Conservation (phyloP, 208 protist genomes). For the Strigomonas culicis region DNA sequence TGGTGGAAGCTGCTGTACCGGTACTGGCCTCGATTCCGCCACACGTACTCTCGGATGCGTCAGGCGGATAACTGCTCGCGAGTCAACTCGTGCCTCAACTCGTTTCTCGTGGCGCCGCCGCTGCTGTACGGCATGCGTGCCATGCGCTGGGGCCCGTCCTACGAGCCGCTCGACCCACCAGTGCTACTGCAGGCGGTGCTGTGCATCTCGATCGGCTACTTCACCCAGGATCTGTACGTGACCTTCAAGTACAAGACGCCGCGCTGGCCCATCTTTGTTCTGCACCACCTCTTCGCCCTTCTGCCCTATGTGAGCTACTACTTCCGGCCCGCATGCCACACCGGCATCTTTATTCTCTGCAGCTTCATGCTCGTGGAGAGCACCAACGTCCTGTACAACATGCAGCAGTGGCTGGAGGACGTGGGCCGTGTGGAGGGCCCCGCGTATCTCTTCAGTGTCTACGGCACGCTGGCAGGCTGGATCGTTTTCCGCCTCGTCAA, state of each 20-base stretch:
- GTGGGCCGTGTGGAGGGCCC: slow-evolving; percentile 12
- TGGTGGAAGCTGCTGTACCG: slow-evolving; percentile 23
- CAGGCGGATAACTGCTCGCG: slow-evolving; percentile 40
- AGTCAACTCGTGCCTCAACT: slow-evolving; percentile 37
- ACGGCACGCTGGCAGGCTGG: slow-evolving; percentile 30
- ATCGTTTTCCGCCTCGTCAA: slow-evolving; percentile 41
- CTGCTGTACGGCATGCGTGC: slow-evolving; percentile 30
- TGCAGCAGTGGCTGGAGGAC: slow-evolving; percentile 32
- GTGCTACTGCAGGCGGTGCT: slow-evolving; percentile 28
- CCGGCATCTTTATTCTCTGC: slow-evolving; percentile 36
- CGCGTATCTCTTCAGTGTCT: slow-evolving; percentile 23
- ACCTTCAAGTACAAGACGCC: slow-evolving; percentile 28
- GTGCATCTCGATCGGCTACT: slow-evolving; percentile 39
- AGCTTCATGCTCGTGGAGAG: slow-evolving; percentile 50
- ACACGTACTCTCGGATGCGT: slow-evolving; percentile 6
- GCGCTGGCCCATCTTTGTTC: slow-evolving; percentile 30
- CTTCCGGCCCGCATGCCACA: slow-evolving; percentile 26
- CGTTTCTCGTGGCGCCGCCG: slow-evolving; percentile 26
- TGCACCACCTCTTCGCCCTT: slow-evolving; percentile 37
- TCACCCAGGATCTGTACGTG: slow-evolving; percentile 31
- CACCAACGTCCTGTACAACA: slow-evolving; percentile 44
- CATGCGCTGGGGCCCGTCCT: slow-evolving; percentile 32
- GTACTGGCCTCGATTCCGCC: slow-evolving; percentile 30
- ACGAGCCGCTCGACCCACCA: slow-evolving; percentile 27
- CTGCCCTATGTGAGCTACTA: slow-evolving; percentile 49